Base-by-base conservation (phyloP, 1,284 basidiomycete genomes). In the Pascua guehoae region DNA sequence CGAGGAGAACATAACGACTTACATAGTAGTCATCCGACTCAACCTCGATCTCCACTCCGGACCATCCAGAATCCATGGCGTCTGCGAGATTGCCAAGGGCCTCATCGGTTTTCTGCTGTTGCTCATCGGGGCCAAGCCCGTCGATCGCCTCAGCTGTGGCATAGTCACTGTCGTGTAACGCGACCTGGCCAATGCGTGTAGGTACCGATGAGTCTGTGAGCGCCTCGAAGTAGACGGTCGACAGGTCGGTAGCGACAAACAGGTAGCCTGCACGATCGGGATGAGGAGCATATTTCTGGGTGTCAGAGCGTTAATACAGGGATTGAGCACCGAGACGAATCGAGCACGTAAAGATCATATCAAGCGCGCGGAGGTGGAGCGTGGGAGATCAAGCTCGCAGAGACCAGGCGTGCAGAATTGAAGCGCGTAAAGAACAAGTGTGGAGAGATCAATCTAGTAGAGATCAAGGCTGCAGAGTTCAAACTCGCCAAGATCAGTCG, bases 261-360 rank as follows among this genome's bases (percentile, higher is more conserved):
- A 72, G 49, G 45, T 71, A 74, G 8, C 71, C 67, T 18, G 63
- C 57, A 37, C 66, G 47, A 15, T 66, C 62, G 0, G 69, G 66
- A 38, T 67, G 67, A 0, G 60, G 54, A 10, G 68, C 61, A 51
- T 69, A 69, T 64, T 74, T 74, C 67, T 69, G 49, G 8, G 14
- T 9, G 41, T 54, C 38, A 53, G 47, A 36, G 41, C 16, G 4
- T 41, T 5, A 9, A 3, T 15, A 12, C 14, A 17, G 8, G 2
- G 9, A 32, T 8, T n/a, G 24, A 32, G 24, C n/a, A n/a, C n/a
- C n/a, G n/a, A n/a, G n/a, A n/a, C n/a, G n/a, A n/a, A n/a, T n/a
- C n/a, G n/a, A n/a, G n/a, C 7, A 12, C 0, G 14, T 9, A 14
- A 10, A 10, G 1, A 7, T 56, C 62, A 39, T 42, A 67, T 66